phyloP scores from a whole-genome alignment of 192 early-diverging fungal genomes.

The Entomortierella parvispora region DNA sequence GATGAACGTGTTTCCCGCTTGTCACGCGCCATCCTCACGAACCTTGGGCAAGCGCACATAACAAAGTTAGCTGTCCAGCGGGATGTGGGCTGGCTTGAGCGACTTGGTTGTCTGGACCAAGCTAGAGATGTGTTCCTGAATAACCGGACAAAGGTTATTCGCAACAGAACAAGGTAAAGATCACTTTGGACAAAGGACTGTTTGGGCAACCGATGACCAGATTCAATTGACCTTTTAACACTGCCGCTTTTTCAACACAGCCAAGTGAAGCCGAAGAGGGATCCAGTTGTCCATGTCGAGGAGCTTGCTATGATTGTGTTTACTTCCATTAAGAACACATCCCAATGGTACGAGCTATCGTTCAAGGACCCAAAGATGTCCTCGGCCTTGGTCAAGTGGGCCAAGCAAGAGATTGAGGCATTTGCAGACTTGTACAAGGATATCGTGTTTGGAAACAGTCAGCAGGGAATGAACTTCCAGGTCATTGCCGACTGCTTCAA shows the following conservation, averaged over 20 bases:
- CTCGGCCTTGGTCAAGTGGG: conserved; percentile 95
- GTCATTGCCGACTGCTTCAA: conserved; percentile 88
- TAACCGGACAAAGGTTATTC: conserved; percentile 80
- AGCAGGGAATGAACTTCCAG: conserved; percentile 72
- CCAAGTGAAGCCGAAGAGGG: conserved; percentile 90
- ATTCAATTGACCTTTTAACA: neutral
- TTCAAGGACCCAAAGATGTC: conserved; percentile 92
- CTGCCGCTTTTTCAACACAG: conserved; percentile 57
- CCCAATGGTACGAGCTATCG: conserved; percentile 93
- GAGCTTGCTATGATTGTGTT: conserved; percentile 91
- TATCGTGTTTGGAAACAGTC: conserved; percentile 78
- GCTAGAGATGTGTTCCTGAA: conserved; percentile 90
- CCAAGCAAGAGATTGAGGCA: conserved; percentile 81
- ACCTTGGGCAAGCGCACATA: conserved; percentile 84
- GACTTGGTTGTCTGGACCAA: conserved; percentile 80
- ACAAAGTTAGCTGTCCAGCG: conserved; percentile 83
- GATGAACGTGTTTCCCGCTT: conserved; percentile 57
- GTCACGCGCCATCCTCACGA: conserved; percentile 57
- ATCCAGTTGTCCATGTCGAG: conserved; percentile 85
- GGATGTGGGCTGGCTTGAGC: conserved; percentile 83
- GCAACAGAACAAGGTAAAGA: conserved; percentile 73
- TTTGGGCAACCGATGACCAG: neutral
- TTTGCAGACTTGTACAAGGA: conserved; percentile 89
- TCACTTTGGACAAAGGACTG: neutral
- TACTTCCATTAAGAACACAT: conserved; percentile 91